phyloP scores from a whole-genome alignment of 257 asterid species.

The Leptodermis oblonga region DNA sequence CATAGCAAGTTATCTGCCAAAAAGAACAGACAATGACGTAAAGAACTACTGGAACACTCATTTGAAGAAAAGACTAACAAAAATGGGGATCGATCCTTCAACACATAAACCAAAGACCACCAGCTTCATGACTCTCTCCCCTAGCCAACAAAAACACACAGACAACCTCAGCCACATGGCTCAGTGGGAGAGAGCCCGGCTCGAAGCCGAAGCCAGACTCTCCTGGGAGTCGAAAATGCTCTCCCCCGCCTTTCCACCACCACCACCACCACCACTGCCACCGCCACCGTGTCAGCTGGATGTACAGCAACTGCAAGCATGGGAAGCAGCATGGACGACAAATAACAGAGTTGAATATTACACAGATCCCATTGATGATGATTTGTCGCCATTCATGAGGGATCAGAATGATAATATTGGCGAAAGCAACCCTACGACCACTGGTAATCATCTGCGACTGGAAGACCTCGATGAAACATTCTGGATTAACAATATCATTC shows the following conservation, averaged over 20 bases:
- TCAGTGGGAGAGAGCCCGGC: slow-evolving; percentile 39
- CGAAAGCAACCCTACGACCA: no score
- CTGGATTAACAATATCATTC: no score
- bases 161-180: slow-evolving; percentile 34
- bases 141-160: slow-evolving; percentile 15
- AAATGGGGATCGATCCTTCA: slow-evolving; percentile 32
- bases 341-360: no score
- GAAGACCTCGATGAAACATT: no score
- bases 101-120: slow-evolving; percentile 25
- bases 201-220: slow-evolving; percentile 33
- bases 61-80: slow-evolving; percentile 26
- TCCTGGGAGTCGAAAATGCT: slow-evolving; percentile 17
- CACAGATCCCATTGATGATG: no score
- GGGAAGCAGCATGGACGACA: not conserved
- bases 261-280: not conserved
- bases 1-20: slow-evolving; percentile 22
- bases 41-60: slow-evolving; percentile 34
- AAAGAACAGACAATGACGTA: slow-evolving; percentile 33
- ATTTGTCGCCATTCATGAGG: no score
- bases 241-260: no score
- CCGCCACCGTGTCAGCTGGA: not conserved
- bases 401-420: no score
- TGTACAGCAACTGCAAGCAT: not conserved
- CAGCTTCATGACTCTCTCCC: slow-evolving; percentile 1
- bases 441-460: no score